Evolutionary conservation across 371 early-diverging fungal species (phyloP).

Genomic region (Vairimorpha necatrix): DNA sequence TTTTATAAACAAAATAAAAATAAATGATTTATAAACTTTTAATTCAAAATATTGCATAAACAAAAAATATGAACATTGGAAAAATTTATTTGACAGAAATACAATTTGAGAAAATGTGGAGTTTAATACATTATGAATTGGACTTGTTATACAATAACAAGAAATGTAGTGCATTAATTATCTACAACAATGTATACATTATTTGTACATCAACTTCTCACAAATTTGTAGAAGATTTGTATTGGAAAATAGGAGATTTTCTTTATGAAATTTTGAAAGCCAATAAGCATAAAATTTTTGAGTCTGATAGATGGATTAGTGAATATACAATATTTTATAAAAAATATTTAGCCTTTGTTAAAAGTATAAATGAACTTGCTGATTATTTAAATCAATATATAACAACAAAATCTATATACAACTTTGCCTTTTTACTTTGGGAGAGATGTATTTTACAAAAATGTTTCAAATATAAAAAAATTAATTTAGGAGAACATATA

Average conservation of each 20-base stretch:
- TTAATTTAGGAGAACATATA: slow-evolving; percentile 26
- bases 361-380: slow-evolving; percentile 23
- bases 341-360: slow-evolving; percentile 17
- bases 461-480: slow-evolving; percentile 27
- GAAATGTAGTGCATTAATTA: slow-evolving; percentile 24
- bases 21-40: too few relatives aligned
- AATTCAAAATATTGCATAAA: too few relatives aligned
- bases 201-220: slow-evolving; percentile 33
- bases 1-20: too few relatives aligned
- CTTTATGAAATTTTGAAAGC: slow-evolving; percentile 24
- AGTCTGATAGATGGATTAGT: slow-evolving; percentile 10
- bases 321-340: slow-evolving; percentile 33
- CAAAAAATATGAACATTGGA: slow-evolving; percentile 51
- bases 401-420: slow-evolving; percentile 26
- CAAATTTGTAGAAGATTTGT: slow-evolving; percentile 36
- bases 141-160: slow-evolving; percentile 1
- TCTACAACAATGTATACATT: slow-evolving; percentile 44
- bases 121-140: slow-evolving; percentile 30
- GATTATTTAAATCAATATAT: slow-evolving; percentile 46
- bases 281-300: slow-evolving; percentile 12
- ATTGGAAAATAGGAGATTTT: slow-evolving; percentile 59
- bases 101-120: slow-evolving; percentile 42
- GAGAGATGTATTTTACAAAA: slow-evolving; percentile 46
- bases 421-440: slow-evolving; percentile 53
- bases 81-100: slow-evolving; percentile 5